phyloP scores from a whole-genome alignment of 2,329 filamentous ascomycete species.

The Penicillium paneum region DNA sequence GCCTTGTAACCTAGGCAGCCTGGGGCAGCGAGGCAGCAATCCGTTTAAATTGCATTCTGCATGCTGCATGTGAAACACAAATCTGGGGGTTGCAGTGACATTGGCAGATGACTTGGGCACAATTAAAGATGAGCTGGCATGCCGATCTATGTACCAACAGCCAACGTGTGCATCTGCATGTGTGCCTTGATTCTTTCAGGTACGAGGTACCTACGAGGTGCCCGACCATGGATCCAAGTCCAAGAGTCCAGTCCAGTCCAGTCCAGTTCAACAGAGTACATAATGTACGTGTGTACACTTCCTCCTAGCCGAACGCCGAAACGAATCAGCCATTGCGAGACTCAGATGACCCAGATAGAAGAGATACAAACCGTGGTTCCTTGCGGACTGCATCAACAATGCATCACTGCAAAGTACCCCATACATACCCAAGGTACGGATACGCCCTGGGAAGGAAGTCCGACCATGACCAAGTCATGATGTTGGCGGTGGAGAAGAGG shows the following conservation, averaged over 20 bases:
- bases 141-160: background rate
- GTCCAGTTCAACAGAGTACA: background rate
- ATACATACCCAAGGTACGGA: background rate
- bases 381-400: background rate
- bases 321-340: background rate
- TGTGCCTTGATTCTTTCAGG: background rate
- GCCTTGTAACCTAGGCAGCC: background rate
- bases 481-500: background rate
- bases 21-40: background rate
- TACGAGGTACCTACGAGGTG: background rate
- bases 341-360: background rate
- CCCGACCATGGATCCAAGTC: background rate
- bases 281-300: background rate
- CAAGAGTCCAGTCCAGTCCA: background rate
- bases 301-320: background rate
- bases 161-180: background rate
- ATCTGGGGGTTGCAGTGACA: background rate
- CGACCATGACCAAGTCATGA: conserved; percentile 1
- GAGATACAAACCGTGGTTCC: background rate
- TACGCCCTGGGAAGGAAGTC: background rate
- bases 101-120: background rate
- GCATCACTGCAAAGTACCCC: background rate
- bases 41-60: background rate
- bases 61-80: conserved; percentile 3
- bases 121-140: background rate